Evolutionary conservation across 2,329 filamentous ascomycete species (phyloP), one percentile per base, ranked within the genome.

Genomic region (Penicillium brevicompactum): DNA sequence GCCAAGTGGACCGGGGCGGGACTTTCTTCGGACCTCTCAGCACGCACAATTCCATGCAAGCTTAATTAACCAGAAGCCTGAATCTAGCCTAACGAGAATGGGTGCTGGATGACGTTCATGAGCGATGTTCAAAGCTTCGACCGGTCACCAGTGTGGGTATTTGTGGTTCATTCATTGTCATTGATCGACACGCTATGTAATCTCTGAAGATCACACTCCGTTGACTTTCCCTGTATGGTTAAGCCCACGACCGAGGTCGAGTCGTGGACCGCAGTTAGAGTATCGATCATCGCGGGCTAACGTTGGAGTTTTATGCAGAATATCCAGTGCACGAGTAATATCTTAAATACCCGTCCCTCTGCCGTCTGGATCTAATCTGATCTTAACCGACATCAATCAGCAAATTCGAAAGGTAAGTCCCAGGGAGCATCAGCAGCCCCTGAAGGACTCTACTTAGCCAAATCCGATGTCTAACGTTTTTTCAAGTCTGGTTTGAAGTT

Each of bases 171-270:
- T 31, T 47, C 6, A 27, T 30, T 44, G 7, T 44, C 45, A 22
- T 30, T 5, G 48, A 51, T 55, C 48, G 53, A 51, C 48, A 44
- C 31, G 13, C 31, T 34, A 34, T 34, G 31, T 46, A 13, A 55
- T 47, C 18, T 27, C 21, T 30, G 53, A 51, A 51, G 48, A 55
- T 55, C 53, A 48, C 42, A 38, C 37, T 55, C 53, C 53, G 21
- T 4, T 46, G 43, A 16, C n/a, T 51, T 42, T 16, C 53, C 48
- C 37, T 32, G 34, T 42, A 7, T 51, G 31, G 31, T 46, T 41
- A 31, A 46, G 40, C 31, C 34, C 34, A 41, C 24, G 6, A 34
- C 31, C 3, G 8, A 40, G 31, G 50, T 31, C 41, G 30, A 46
- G 41, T 24, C 46, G 10, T 9, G 31, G 31, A 52, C 34, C 24